Evolutionary conservation across 805 yeast species (phyloP).

Genomic region (Yarrowia yakushimensis): DNA sequence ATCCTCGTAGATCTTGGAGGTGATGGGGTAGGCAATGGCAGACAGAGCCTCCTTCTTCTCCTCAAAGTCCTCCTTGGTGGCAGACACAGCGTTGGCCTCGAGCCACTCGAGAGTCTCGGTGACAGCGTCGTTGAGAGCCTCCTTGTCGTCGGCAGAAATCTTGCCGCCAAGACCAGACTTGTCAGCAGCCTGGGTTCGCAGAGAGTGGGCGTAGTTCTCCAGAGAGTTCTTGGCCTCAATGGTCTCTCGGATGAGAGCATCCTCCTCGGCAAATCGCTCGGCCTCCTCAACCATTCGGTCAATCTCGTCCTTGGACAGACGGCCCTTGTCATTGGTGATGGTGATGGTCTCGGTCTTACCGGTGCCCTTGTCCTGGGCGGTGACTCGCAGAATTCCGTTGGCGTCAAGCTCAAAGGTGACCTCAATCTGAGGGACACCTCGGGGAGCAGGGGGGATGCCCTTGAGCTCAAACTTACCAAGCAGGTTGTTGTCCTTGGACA

Average conservation of each 20-base stretch:
- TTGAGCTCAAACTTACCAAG: conserved; percentile 83
- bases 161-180: conserved; percentile 68
- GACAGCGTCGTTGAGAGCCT: conserved; percentile 79
- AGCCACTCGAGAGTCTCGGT: conserved; percentile 84
- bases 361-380: conserved; percentile 89
- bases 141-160: conserved; percentile 87
- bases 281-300: conserved; percentile 98
- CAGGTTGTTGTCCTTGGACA: conserved; percentile 88
- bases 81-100: conserved; percentile 81
- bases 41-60: conserved; percentile 84
- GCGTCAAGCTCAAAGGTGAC: conserved; percentile 87
- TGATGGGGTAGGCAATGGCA: conserved; percentile 84
- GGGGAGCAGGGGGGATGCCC: conserved; percentile 86
- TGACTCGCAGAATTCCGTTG: conserved; percentile 79
- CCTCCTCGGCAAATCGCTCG: conserved; percentile 90
- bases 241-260: conserved; percentile 74
- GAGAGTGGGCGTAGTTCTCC: conserved; percentile 82
- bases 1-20: conserved; percentile 75
- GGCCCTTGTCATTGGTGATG: conserved; percentile 90
- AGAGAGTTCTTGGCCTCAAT: conserved; percentile 83
- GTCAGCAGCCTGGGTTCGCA: conserved; percentile 64
- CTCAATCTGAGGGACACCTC: conserved; percentile 89
- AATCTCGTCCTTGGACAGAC: conserved; percentile 88
- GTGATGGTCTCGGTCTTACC: conserved; percentile 90
- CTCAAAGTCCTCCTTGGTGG: conserved; percentile 87